Percentiles rank a stretch among this genome's conserved stretches.
These are phyloP conservation scores for Nothophaeocryptopus gaeumannii DNA, from an alignment of 2,329 filamentous ascomycete species.

Conservation along the genomic window DNA sequence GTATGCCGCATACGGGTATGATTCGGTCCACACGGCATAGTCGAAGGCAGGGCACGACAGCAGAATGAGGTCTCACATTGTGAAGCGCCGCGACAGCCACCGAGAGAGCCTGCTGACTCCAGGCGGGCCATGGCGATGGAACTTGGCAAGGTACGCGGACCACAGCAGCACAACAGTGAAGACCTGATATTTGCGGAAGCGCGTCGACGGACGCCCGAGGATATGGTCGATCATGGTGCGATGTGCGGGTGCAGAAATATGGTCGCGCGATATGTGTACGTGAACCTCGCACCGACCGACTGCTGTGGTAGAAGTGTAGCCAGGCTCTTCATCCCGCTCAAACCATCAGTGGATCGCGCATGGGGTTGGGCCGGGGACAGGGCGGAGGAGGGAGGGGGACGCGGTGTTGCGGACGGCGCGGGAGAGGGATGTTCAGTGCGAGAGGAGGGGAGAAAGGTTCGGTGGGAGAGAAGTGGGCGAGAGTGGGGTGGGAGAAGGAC, in stretches of 20 bases:
- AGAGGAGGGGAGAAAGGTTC: too few species aligned
- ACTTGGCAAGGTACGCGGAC: conserved; percentile 80
- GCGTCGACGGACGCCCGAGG: conserved; percentile 25
- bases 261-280: neutral
- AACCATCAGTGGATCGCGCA: neutral
- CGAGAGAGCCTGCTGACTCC: conserved; percentile 67
- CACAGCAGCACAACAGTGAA: conserved; percentile 88
- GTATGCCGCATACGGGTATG: too few species aligned
- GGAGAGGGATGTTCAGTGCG: too few species aligned
- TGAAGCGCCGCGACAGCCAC: conserved; percentile 67
- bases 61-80: conserved; percentile 44
- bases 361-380: neutral
- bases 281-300: too few species aligned
- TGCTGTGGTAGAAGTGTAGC: neutral
- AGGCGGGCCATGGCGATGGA: conserved; percentile 82
- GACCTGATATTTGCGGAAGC: conserved; percentile 49
- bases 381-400: neutral
- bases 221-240: conserved; percentile 17
- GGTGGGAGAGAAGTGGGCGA: too few species aligned
- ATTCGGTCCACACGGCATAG: too few species aligned
- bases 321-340: conserved; percentile 1
- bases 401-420: neutral
- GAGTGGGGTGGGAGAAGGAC: neutral
- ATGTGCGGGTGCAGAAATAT: too few species aligned
- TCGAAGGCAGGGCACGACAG: too few species aligned